Conservation (phyloP, 2,329 filamentous ascomycete species). For the Diatrype stigma region DNA sequence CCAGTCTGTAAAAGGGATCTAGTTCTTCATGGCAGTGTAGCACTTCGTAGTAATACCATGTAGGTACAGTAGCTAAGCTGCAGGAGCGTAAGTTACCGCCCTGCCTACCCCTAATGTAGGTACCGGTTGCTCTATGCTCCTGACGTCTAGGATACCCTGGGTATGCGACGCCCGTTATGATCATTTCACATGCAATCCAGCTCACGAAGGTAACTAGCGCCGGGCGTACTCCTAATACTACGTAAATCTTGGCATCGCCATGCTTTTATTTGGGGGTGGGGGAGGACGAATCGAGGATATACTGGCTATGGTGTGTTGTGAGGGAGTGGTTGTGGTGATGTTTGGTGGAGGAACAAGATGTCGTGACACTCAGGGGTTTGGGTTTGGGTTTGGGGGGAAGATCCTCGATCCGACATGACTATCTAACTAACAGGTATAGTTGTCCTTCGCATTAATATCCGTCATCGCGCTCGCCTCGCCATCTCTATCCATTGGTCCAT, state of each 20-base stretch:
- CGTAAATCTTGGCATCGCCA: not conserved
- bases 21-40: too few species aligned
- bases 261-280: not conserved
- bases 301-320: slow-evolving; percentile 6
- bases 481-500: not conserved
- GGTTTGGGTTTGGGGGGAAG: not conserved
- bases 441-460: not conserved
- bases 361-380: slow-evolving; percentile 16
- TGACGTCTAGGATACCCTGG: too few species aligned
- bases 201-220: not conserved
- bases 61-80: not conserved
- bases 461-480: not conserved
- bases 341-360: slow-evolving; percentile 19
- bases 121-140: not conserved
- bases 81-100: too few species aligned
- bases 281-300: slow-evolving; percentile 16
- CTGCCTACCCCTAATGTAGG: not conserved
- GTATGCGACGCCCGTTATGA: too few species aligned
- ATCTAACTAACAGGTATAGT: not conserved
- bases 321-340: slow-evolving; percentile 13
- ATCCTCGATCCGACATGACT: not conserved
- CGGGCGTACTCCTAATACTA: not conserved
- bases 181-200: too few species aligned
- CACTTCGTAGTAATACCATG: too few species aligned
- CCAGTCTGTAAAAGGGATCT: too few species aligned